phyloP scores from a whole-genome alignment of 345 rosid species.

The Ceriops decandra region DNA sequence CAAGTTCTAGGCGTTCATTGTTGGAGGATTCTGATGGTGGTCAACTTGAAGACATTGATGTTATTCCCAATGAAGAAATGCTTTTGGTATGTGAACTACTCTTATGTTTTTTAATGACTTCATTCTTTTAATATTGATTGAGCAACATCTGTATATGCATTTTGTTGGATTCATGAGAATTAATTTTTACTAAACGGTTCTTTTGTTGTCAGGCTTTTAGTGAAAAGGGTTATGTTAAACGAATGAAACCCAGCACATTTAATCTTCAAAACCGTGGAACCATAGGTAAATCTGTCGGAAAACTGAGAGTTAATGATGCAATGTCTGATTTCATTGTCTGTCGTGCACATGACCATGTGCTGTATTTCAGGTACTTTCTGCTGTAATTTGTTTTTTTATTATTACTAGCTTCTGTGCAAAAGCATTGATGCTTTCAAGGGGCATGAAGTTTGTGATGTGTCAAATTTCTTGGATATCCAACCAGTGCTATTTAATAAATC shows the following conservation, averaged over 20 bases:
- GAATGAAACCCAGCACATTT: slow-evolving; percentile 85
- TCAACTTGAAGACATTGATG: slow-evolving; percentile 83
- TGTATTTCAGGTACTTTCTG: slow-evolving; percentile 71
- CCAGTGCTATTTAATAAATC: no score
- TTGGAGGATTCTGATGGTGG: slow-evolving; percentile 83
- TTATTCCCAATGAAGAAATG: slow-evolving; percentile 94
- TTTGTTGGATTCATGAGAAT: background rate
- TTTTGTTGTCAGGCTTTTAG: slow-evolving; percentile 72
- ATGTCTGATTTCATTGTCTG: slow-evolving; percentile 95
- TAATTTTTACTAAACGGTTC: slow-evolving; percentile 9
- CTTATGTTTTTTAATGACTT: background rate
- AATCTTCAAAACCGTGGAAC: slow-evolving; percentile 95
- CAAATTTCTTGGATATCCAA: no score
- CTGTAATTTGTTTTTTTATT: background rate
- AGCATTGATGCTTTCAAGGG: no score
- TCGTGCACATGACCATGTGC: slow-evolving; percentile 85
- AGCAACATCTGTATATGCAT: background rate
- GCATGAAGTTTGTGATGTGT: background rate
- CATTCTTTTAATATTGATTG: background rate
- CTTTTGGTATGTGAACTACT: slow-evolving; percentile 51
- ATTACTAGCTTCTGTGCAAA: background rate
- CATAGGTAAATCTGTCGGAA: slow-evolving; percentile 95
- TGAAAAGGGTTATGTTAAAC: slow-evolving; percentile 93
- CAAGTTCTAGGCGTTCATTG: slow-evolving; percentile 68
- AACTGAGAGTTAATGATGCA: slow-evolving; percentile 77